phyloP scores from a whole-genome alignment of 73 alveolate genomes.

The Tetrahymena borealis region DNA sequence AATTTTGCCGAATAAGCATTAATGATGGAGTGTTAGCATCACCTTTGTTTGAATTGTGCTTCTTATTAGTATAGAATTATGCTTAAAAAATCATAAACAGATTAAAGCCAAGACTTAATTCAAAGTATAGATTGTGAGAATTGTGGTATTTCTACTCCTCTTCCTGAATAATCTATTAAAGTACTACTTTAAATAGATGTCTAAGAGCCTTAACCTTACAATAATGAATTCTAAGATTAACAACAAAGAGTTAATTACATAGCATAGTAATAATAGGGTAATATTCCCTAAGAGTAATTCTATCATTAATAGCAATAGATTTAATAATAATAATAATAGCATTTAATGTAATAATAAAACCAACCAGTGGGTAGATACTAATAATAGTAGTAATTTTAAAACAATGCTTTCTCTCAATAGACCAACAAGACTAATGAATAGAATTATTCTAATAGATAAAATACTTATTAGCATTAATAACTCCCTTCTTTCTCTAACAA shows the following conservation, averaged over 20 bases:
- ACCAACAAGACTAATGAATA: background rate
- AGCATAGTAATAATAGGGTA: background rate
- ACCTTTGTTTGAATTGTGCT: conserved; percentile 28
- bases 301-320: background rate
- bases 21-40: conserved; percentile 26
- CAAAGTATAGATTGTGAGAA: conserved; percentile 9
- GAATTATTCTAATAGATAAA: background rate
- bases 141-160: conserved; percentile 12
- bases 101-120: background rate
- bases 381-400: no score
- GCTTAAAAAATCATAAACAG: conserved; percentile 1
- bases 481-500: background rate
- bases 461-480: background rate
- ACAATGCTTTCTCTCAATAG: no score
- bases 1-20: conserved; percentile 27
- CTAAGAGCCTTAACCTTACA: no score
- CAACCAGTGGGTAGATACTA: no score
- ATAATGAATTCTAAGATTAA: no score
- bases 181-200: conserved; percentile 13
- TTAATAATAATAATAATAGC: no score
- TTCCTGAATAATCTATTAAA: conserved; percentile 21
- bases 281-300: background rate
- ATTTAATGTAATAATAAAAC: no score
- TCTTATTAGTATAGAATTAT: background rate
- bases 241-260: no score